A percentile compares a stretch with the other conserved stretches of the same genome.
Conservation (phyloP, 768 basidiomycete species). For the Ramaria rubella region DNA sequence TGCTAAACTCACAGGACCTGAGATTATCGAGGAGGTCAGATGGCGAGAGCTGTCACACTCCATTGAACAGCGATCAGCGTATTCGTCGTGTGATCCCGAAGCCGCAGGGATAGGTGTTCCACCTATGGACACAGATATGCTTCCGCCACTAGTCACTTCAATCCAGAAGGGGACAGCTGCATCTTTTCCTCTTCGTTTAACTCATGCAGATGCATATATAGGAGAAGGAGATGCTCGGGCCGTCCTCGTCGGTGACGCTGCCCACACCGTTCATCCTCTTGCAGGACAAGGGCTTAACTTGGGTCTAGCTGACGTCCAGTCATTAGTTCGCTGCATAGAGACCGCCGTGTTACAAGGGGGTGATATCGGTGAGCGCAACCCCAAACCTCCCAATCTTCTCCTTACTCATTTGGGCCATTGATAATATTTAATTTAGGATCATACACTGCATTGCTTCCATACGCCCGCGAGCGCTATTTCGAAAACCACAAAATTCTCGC, state of each 20-base stretch:
- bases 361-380: constrained; percentile 63
- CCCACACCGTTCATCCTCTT: constrained; percentile 90
- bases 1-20: constrained; percentile 37
- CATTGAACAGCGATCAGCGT: constrained; percentile 57
- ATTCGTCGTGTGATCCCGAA: constrained; percentile 32
- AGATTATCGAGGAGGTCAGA: constrained; percentile 54
- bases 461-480: constrained; percentile 76
- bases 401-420: not conserved
- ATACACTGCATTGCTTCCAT: constrained; percentile 65
- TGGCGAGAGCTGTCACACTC: constrained; percentile 71
- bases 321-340: constrained; percentile 60
- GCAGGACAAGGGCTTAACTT: constrained; percentile 95
- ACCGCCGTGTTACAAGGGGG: constrained; percentile 53
- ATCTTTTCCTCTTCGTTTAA: constrained; percentile 84
- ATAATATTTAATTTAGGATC: constrained; percentile 42
- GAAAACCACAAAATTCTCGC: constrained; percentile 82
- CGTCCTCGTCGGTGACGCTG: constrained; percentile 91
- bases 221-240: constrained; percentile 72
- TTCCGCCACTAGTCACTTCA: constrained; percentile 70
- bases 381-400: not conserved
- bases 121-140: constrained; percentile 47
- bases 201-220: constrained; percentile 81
- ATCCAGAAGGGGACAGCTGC: constrained; percentile 72
- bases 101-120: constrained; percentile 42
- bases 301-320: constrained; percentile 82